Evolutionary conservation across 2,329 filamentous ascomycete genomes (phyloP), one percentile per base, ranked within the genome.

Genomic region (Rutstroemia sp.): DNA sequence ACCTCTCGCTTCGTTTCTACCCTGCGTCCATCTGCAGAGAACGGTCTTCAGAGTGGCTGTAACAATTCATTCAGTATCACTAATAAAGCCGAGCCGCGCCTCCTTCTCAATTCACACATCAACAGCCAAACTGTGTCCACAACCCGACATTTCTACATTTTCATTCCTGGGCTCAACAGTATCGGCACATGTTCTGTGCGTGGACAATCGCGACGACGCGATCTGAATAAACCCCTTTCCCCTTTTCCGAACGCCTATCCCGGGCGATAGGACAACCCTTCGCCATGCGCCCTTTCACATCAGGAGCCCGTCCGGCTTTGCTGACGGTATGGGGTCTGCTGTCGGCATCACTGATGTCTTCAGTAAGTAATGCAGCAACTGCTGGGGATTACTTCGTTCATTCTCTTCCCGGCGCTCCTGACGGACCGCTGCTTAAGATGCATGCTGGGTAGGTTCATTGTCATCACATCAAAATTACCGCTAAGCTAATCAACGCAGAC

Each of bases 341-440:
- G 45, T 73, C 75, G 42, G 64, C 82, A 39, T 71, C 76, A 55
- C 75, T 75, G 66, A 70, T 74, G 21, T 61, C 69, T 61, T 74
- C 58, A 67, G 67, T 61, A 63, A 67, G 56, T 65, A 71, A 58
- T 67, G 79, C 73, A 65, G 73, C 76, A 69, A 79, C 80, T 2
- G 86, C 89, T 48, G 89, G 86, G 34, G 92, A 99, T 71, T 99
- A 96, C 73, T 97, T 87, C 74, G 87, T 99, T 54, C 85, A 83
- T 66, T 82, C 85, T 8, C 78, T 99, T 19, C 94, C 94, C 5
- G 94, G 95, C 34, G 84, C 88, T 55, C 92, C 95, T 9, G 78
- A 83, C 63, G 87, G 83, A 19, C 85, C 90, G 39, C 74, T 90
- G 59, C 61, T 96, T 68, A 96, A 96, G 78, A 97, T 97, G 92